Evolutionary conservation across 1,139 yeast genomes (phyloP), one percentile per base, ranked within the genome.

Genomic region (Yamadazyma friedrichii): DNA sequence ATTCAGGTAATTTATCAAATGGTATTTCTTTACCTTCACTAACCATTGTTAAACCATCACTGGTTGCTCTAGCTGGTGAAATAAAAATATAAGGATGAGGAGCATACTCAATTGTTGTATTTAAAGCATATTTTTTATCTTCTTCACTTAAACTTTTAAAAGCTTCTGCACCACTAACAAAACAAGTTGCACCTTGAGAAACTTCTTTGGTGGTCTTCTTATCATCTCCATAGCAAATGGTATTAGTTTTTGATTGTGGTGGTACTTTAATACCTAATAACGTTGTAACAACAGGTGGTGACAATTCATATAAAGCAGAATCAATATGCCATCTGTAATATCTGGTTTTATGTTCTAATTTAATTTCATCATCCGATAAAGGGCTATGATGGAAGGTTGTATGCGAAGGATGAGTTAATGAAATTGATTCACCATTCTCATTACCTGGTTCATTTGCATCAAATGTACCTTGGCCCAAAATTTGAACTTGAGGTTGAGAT

Each of bases 271-370:
- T 80, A 6, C 95, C 95, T 43, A 88, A 71, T 46, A 88, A 73
- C 1, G 95, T 87, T 3, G 96, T 88, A 36, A 84, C 87, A 51
- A 84, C 75, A 26, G 96, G 96, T 24, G 96, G 95, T 8, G 91
- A 80, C 53, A 87, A 73, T 28, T 80, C 95, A 55, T 88, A 88
- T 38, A 88, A 74, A 5, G 96, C 96, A 35, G 93, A 84, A 63
- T 88, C 96, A 52, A 88, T 86, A 64, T 88, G 96, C 96, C 96
- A 88, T 65, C 96, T 79, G 75, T 87, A 88, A 61, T 83, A 88
- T 51, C 94, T 74, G 1, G 96, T 88, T 60, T 76, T 75, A 42
- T 82, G 78, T 25, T 76, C 68, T 3, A 74, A 74, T 41, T 67
- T 69, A 52, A 84, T 78, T 48, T 85, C 80, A 26, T 76, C 76